Conservation (phyloP, 805 yeast genomes). For the Debaryomyces prosopidis region DNA sequence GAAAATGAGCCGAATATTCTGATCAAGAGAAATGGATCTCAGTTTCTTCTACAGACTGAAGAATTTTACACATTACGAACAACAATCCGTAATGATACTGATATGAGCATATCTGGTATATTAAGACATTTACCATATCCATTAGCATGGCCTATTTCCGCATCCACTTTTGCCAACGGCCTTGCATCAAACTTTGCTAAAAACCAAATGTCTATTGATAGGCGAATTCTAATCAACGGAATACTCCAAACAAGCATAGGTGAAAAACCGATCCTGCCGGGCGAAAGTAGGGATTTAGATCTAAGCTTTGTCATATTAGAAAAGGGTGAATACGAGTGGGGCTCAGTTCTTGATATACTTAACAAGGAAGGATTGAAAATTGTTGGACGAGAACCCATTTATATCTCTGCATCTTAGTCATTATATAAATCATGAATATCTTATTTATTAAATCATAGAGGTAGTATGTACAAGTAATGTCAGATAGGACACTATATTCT, state of each 20-base stretch:
- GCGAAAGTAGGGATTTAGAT: conserved; percentile 40
- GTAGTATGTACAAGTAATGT: conserved; percentile 1
- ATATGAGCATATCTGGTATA: conserved; percentile 48
- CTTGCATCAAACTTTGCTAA: conserved; percentile 2
- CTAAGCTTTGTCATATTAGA: conserved; percentile 68
- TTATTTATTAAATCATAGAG: conserved; percentile 6
- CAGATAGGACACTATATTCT: background rate
- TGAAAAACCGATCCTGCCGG: conserved; percentile 38
- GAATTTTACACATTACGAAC: conserved; percentile 53
- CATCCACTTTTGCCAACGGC: conserved; percentile 6
- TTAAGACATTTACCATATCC: conserved; percentile 59
- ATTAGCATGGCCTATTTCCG: conserved; percentile 5
- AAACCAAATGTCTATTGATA: conserved; percentile 44
- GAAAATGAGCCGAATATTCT: conserved; percentile 12
- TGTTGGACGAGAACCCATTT: conserved; percentile 32
- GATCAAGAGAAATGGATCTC: conserved; percentile 22
- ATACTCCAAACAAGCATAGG: conserved; percentile 58
- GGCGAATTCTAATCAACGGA: conserved; percentile 71
- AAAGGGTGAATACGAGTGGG: conserved; percentile 83
- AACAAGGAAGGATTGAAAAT: conserved; percentile 17
- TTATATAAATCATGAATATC: background rate
- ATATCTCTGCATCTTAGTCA: conserved; percentile 24
- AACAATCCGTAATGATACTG: conserved; percentile 49
- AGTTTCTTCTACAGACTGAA: conserved; percentile 41
- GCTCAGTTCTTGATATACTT: conserved; percentile 37